Evolutionary conservation across 306 rosid genomes (phyloP).

Genomic region (Lithocarpus polystachyus): DNA sequence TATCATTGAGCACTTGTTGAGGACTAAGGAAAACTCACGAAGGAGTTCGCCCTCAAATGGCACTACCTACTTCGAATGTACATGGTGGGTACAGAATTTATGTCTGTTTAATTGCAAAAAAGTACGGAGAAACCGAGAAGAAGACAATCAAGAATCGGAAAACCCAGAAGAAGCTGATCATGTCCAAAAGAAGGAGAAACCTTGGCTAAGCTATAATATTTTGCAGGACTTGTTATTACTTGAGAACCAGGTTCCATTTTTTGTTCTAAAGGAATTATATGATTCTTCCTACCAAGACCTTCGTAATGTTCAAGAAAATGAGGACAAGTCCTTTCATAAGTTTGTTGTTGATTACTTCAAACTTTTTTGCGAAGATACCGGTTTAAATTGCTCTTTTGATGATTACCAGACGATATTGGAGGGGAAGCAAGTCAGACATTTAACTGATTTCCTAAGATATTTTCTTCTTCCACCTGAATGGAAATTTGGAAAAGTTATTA

Average conservation of each 20-base stretch:
- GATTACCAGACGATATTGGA: no score
- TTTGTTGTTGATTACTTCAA: background rate
- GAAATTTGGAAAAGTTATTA: no score
- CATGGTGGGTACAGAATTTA: no score
- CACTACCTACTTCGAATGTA: no score
- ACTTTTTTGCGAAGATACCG: rapidly evolving
- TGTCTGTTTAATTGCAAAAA: no score
- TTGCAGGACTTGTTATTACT: conserved; percentile 23
- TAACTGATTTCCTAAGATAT: background rate
- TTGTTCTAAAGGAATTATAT: conserved; percentile 9
- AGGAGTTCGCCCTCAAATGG: background rate
- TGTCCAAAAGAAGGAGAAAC: background rate
- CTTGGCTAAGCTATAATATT: conserved; percentile 20
- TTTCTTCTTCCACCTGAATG: rapidly evolving
- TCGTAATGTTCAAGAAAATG: background rate
- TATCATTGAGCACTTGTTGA: conserved; percentile 20
- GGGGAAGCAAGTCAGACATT: background rate
- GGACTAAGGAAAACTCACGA: background rate
- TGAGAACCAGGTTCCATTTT: conserved; percentile 33
- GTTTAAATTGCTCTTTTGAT: no score
- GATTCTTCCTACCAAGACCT: background rate
- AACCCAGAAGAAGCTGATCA: no score
- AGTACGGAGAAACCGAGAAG: no score
- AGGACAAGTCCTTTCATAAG: background rate
- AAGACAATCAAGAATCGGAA: no score